Conservation (phyloP, 768 basidiomycete species). For the Xanthoconium purpureum region DNA sequence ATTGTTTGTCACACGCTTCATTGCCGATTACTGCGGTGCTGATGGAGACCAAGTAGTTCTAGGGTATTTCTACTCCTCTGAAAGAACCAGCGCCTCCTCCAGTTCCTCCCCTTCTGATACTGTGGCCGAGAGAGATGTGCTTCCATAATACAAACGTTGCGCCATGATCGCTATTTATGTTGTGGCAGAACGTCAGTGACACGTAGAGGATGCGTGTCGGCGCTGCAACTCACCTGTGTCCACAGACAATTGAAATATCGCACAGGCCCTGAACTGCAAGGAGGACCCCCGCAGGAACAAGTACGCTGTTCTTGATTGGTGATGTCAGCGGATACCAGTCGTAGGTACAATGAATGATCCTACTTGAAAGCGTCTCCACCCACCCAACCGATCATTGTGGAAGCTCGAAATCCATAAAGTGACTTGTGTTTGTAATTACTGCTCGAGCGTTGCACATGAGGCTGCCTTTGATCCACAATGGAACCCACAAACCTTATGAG, state of each 20-base stretch:
- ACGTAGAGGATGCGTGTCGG: slow-evolving; percentile 1
- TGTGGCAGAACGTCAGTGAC: slow-evolving; percentile 10
- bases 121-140: slow-evolving; percentile 52
- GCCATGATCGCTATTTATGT: slow-evolving; percentile 58
- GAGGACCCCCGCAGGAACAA: slow-evolving; percentile 74
- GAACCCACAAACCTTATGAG: slow-evolving; percentile 57
- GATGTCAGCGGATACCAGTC: slow-evolving; percentile 16
- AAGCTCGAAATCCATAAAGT: slow-evolving; percentile 79
- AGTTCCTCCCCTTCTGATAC: slow-evolving; percentile 56
- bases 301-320: slow-evolving; percentile 58
- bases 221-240: slow-evolving; percentile 58
- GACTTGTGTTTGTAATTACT: slow-evolving; percentile 81
- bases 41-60: neutral
- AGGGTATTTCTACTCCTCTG: slow-evolving; percentile 45
- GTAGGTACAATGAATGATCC: slow-evolving; percentile 18
- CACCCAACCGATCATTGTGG: slow-evolving; percentile 79
- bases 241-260: slow-evolving; percentile 78
- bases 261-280: slow-evolving; percentile 79
- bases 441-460: slow-evolving; percentile 19
- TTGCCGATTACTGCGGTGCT: neutral
- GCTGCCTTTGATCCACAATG: slow-evolving; percentile 3
- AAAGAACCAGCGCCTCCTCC: slow-evolving; percentile 70
- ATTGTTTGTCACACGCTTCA: slow-evolving; percentile 30
- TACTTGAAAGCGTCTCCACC: slow-evolving; percentile 87
- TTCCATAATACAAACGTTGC: slow-evolving; percentile 76